phyloP scores from a whole-genome alignment of 352 stramenopile species.

The Globisporangium camurandrum region DNA sequence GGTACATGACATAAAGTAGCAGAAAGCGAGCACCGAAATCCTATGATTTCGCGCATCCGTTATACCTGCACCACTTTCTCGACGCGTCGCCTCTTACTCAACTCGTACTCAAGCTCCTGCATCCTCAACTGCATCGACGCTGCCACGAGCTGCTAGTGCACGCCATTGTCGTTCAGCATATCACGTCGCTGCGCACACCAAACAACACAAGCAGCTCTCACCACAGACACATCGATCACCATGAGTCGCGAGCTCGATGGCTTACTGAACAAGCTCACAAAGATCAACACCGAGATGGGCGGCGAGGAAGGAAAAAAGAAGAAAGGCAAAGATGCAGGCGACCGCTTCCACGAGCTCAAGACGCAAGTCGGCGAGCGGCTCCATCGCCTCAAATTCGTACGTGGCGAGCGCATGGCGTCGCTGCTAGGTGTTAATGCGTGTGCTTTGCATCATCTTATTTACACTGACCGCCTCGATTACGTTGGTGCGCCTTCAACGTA shows the following conservation, averaged over 20 bases:
- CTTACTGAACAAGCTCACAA: constrained; percentile 59
- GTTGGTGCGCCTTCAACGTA: constrained; percentile 2
- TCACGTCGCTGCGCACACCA: not conserved
- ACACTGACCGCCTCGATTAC: not conserved
- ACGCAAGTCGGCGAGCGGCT: constrained; percentile 70
- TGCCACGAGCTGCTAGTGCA: too few relatives aligned
- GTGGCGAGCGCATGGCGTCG: constrained; percentile 1
- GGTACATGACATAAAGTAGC: too few relatives aligned
- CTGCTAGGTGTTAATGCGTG: not conserved
- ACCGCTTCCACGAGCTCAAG: constrained; percentile 80
- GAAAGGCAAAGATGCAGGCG: constrained; percentile 49
- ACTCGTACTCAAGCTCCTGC: too few relatives aligned
- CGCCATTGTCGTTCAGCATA: too few relatives aligned
- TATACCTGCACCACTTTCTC: too few relatives aligned
- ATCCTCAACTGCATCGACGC: too few relatives aligned
- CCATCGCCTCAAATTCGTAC: constrained; percentile 69
- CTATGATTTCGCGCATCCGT: too few relatives aligned
- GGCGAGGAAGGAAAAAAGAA: constrained; percentile 65
- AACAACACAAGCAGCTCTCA: not conserved
- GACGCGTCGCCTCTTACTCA: too few relatives aligned
- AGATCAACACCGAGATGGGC: constrained; percentile 78
- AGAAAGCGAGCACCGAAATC: too few relatives aligned
- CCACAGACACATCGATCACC: not conserved
- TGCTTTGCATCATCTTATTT: not conserved
- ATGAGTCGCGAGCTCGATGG: constrained; percentile 79